A percentile compares a stretch with the other conserved stretches of the same genome.
Conservation (phyloP, 306 rosid genomes). For the Prunus mira region DNA sequence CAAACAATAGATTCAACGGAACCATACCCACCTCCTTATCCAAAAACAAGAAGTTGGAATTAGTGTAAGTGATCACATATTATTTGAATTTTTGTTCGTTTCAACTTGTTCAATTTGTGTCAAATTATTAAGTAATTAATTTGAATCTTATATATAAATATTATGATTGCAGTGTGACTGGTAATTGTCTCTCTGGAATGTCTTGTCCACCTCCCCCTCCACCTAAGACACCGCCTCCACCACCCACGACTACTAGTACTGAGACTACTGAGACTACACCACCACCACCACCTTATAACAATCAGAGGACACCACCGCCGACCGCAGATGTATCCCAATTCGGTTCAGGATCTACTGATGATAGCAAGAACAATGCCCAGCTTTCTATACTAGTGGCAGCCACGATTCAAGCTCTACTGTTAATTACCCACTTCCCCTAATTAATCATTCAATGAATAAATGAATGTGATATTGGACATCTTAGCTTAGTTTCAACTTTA, state of each 20-base stretch:
- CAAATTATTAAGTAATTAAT: neutral
- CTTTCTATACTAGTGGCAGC: neutral
- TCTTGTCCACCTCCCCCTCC: slow-evolving; percentile 19
- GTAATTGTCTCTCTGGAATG: slow-evolving; percentile 17
- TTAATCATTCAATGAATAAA: no score
- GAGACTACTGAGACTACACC: no score
- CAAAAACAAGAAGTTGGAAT: neutral
- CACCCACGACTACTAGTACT: no score
- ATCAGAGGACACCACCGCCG: neutral
- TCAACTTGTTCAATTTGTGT: no score
- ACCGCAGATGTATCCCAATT: neutral
- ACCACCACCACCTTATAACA: neutral
- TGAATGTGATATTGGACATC: no score
- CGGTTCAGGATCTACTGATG: neutral
- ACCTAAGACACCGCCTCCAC: neutral
- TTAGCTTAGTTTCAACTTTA: no score
- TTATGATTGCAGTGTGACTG: slow-evolving; percentile 1
- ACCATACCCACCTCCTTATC: slow-evolving; percentile 8
- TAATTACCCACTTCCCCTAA: no score
- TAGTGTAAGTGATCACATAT: slow-evolving; percentile 2
- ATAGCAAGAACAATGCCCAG: neutral
- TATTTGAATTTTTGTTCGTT: no score
- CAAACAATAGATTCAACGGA: slow-evolving; percentile 20
- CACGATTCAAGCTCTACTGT: slow-evolving; percentile 5
- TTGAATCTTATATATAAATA: neutral